Base-by-base conservation (phyloP, 345 rosid genomes). In the Salix dunnii region DNA sequence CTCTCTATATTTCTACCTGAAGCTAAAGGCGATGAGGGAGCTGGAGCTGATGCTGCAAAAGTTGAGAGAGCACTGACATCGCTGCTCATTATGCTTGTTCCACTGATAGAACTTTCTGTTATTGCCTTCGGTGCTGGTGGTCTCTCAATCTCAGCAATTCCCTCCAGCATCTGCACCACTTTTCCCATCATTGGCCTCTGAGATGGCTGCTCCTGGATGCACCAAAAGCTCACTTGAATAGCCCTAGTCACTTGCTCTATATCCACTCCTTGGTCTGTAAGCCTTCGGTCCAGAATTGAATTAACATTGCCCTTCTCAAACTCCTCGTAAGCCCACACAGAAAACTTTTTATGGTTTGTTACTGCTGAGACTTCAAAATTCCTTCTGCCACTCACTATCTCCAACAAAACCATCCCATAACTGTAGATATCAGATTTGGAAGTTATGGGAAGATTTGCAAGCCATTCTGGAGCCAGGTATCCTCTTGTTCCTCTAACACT, bases 241-340 rank as follows among this genome's bases (percentile, higher is more conserved):
- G 78, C 78, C 65, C 82, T 74, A 3, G 27, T 63, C 58, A 66
- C 78, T 70, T 79, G 78, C 55, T 79, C 61, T 71, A 70, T 69
- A 49, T 79, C 78, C 48, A 75, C 71, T 28, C 55, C 71, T 28
- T 70, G 31, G 51, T 35, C 63, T 23, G 25, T 13, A 28, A 80
- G 75, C 68, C 67, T 64, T 23, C 31, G 76, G 67, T 80, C 82
- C 36, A 75, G 20, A 69, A 80, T 75, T 42, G 62, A 49, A 27
- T 6, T 16, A 6, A 70, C 66, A 49, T 79, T 79, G 11, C 60
- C 78, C 75, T 74, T 79, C 70, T 74, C 89, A 49, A 87, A 85
- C 85, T 90, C 92, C 71, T 86, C 89, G 51, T 76, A 83, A 11
- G 94, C 92, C 96, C 96, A 89, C 58, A 20, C 21, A 3, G 91